Conservation (phyloP, 192 early-diverging fungal genomes). For the Chytriomyces sp. region DNA sequence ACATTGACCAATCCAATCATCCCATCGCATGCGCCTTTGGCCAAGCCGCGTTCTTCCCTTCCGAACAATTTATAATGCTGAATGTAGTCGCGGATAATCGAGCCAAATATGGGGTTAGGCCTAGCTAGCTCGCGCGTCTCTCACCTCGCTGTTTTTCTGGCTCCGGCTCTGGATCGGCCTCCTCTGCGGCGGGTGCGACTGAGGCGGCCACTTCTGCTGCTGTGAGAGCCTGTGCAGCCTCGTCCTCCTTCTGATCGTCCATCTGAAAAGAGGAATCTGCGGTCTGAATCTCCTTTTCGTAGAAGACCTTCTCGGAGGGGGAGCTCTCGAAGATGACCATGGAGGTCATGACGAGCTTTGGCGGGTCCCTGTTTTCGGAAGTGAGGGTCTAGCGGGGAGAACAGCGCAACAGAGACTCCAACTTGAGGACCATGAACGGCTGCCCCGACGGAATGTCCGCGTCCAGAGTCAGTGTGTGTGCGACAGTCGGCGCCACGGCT, state of each 20-base stretch:
- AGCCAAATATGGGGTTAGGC: too few relatives aligned
- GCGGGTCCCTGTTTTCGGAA: slow-evolving; percentile 43
- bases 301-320: slow-evolving; percentile 83
- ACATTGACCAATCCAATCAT: too few relatives aligned
- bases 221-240: slow-evolving; percentile 20
- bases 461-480: background rate
- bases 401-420: background rate
- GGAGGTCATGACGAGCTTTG: slow-evolving; percentile 69
- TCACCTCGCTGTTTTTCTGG: slow-evolving; percentile 40
- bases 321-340: slow-evolving; percentile 84
- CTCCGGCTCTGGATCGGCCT: slow-evolving; percentile 39
- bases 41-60: too few relatives aligned
- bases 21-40: too few relatives aligned
- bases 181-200: slow-evolving; percentile 22
- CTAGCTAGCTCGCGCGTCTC: too few relatives aligned
- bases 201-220: slow-evolving; percentile 43
- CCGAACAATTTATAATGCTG: too few relatives aligned
- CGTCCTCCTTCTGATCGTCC: slow-evolving; percentile 41
- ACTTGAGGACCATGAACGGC: background rate
- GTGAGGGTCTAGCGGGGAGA: background rate
- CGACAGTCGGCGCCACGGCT: background rate
- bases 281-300: slow-evolving; percentile 80
- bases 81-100: too few relatives aligned
- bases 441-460: background rate
- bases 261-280: slow-evolving; percentile 34